Conservation (phyloP, 2,329 filamentous ascomycete genomes). For the Chaetomiaceae sp. region DNA sequence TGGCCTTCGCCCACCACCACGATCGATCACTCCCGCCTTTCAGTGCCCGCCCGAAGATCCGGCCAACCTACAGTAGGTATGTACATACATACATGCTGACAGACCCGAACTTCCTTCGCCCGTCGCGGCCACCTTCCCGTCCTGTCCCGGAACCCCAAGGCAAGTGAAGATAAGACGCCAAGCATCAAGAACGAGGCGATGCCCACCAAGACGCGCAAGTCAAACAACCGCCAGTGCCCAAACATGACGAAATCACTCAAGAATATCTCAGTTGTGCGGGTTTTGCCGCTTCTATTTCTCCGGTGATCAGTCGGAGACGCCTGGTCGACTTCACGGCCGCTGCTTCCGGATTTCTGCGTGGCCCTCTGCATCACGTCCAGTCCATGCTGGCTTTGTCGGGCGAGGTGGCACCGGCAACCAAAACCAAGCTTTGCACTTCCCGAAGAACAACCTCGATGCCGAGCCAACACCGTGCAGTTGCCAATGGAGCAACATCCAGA, state of each 20-base stretch:
- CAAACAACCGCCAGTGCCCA: not conserved
- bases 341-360: not conserved
- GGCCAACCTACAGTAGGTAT: too few species aligned
- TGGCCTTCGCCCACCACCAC: not conserved
- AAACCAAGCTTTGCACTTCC: not conserved
- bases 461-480: not conserved
- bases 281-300: too few species aligned
- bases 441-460: not conserved
- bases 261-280: too few species aligned
- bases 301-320: too few species aligned
- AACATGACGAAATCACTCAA: not conserved
- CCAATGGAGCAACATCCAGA: not conserved
- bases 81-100: slow-evolving; percentile 5
- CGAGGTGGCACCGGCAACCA: not conserved
- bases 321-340: too few species aligned
- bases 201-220: slow-evolving; percentile 3
- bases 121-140: not conserved
- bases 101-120: slow-evolving; percentile 7
- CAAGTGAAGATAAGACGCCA: slow-evolving; percentile 1
- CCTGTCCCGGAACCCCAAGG: not conserved
- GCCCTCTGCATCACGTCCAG: not conserved
- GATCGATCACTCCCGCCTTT: too few species aligned
- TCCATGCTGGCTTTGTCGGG: not conserved
- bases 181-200: slow-evolving; percentile 1
- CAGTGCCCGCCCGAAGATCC: slow-evolving; percentile 2